Evolutionary conservation across 1,139 yeast genomes (phyloP).

Genomic region (Geotrichum aggregatum): DNA sequence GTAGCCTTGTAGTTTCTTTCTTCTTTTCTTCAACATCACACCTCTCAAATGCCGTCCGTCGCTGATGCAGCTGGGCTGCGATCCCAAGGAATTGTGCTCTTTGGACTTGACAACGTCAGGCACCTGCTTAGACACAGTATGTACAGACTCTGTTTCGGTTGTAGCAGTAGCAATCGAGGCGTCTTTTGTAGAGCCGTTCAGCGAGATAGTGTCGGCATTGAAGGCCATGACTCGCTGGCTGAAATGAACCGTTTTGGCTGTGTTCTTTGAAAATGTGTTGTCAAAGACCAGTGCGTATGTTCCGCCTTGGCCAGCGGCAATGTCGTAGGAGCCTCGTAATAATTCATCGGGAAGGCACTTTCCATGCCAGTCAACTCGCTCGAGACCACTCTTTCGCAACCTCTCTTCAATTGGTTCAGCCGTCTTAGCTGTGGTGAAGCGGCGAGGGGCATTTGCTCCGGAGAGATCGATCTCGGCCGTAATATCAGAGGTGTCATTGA

Average conservation of each 20-base stretch:
- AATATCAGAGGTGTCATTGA: constrained; percentile 1
- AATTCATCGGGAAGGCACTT: constrained; percentile 39
- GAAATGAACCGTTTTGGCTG: constrained; percentile 75
- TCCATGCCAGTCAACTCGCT: constrained; percentile 37
- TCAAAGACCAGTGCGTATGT: constrained; percentile 87
- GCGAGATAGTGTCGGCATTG: not conserved
- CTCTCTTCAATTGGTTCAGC: constrained; percentile 32
- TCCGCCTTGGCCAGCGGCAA: constrained; percentile 47
- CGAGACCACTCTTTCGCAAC: constrained; percentile 36
- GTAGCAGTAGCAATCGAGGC: constrained; percentile 13
- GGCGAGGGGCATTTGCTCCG: constrained; percentile 9
- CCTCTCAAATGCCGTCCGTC: constrained; percentile 54
- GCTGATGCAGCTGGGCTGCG: constrained; percentile 25
- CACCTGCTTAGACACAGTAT: constrained; percentile 32
- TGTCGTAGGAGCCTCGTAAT: constrained; percentile 55
- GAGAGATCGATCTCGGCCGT: constrained; percentile 3
- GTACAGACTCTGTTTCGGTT: constrained; percentile 35
- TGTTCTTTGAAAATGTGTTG: constrained; percentile 83
- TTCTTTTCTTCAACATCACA: constrained; percentile 68
- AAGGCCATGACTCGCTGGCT: constrained; percentile 46
- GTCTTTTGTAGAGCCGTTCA: not conserved
- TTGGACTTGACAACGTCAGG: constrained; percentile 2
- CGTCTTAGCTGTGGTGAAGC: constrained; percentile 3
- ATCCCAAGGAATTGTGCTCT: not conserved
- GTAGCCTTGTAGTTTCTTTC: constrained; percentile 80